Evolutionary conservation across 108 stramenopile genomes (phyloP), one percentile per base, ranked within the genome.

Genomic region (Halocafeteria seosinensis): DNA sequence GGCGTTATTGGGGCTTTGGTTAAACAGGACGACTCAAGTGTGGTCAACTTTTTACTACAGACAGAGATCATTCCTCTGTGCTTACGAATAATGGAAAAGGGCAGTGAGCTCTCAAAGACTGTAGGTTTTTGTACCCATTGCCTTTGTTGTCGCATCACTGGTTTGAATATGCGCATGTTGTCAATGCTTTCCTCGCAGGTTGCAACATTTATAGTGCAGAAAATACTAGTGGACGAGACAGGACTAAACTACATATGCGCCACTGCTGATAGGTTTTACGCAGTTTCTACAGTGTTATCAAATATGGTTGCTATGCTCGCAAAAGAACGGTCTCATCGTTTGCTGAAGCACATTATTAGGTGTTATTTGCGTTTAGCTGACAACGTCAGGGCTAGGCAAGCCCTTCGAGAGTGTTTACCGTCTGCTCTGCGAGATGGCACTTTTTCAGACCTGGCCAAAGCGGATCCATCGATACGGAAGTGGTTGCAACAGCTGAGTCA

Each of bases 201-300:
- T 6, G 95, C 95, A 0, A 98, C 96, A n/a, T 98, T 98, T 69
- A 95, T 98, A 50, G 92, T 95, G 3, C 92, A 98, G 75, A 98
- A 98, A 76, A 92, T 98, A 42, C 77, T 98, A 50, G 65, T 95
- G 67, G 97, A 98, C 71, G 91, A 98, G 64, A 79, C 80, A 35
- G 97, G 97, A 6, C 78, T 98, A 35, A 80, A 85, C 26, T 94
- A 98, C 75, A 91, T 98, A n/a, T 98, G 97, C 76, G 87, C 90
- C 37, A 98, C 97, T 0, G 89, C 91, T 34, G 94, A 98, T 78
- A 87, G 97, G 1, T 98, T 98, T 69, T 95, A 89, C 77, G 94
- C n/a, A n/a, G 94, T 98, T 1, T 75, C 74, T 35, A 91, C 87
- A 0, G 92, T 96, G 9, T 73, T 96, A 58, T 76, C 76, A 29